Base-by-base conservation (phyloP, 2,329 filamentous ascomycete genomes). In the Botrytis byssoidea region DNA sequence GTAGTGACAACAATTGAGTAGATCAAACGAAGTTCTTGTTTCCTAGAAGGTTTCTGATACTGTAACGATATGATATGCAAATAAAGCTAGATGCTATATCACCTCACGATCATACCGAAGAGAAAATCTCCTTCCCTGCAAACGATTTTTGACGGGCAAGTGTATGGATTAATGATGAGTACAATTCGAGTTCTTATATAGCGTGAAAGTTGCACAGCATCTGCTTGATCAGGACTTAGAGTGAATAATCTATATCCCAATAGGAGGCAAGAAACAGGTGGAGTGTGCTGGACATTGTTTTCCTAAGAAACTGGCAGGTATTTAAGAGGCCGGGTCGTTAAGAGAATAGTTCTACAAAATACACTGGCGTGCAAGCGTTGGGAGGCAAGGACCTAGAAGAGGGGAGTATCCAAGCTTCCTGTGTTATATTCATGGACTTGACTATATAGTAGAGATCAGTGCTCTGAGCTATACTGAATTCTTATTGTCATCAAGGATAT, bases 401-500 rank as follows among this genome's bases (percentile, higher is more conserved):
- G 12, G 48, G 3, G 12, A 16, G 1, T 16, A 7, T 55, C 3
- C 48, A 55, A n/a, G 1, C 12, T n/a, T 55, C 12, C 5, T n/a
- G 25, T 55, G 22, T 48, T 25, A 48, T 5, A 48, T 9, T 12
- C 22, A 48, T 12, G 46, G 12, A 51, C 46, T 51, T 12, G 16
- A 51, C 14, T 4, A n/a, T 14, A 51, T 51, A 4, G 9, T 14
- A 51, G 22, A 25, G 46, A 6, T 0, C 12, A n/a, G 5, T 7
- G 1, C 7, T 5, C n/a, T 16, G 2, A 16, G 6, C 48, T 7
- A 7, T 55, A 6, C 12, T 16, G 3, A n/a, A 1, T 55, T 55
- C 10, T 7, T n/a, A 55, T 1, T 16, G 25, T 0, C 5, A n/a
- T n/a, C 6, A n/a, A 0, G 16, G 14, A n/a, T 16, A 14, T 2